Evolutionary conservation across 768 basidiomycete genomes (phyloP).

Genomic region (Kondoa malvinella): DNA sequence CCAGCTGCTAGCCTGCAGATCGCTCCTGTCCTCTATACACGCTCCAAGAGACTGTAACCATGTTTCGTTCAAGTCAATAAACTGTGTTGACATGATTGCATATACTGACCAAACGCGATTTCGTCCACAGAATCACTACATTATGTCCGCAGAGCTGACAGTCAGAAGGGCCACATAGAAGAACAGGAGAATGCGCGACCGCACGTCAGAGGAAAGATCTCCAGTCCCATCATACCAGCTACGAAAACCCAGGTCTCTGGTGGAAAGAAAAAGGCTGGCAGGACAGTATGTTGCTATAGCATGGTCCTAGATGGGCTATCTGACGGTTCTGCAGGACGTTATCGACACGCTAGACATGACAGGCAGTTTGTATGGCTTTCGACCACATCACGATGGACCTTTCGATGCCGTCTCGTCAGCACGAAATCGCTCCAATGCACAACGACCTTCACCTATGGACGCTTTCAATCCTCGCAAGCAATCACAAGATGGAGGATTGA

Average conservation of each 20-base stretch:
- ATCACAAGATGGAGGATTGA: not conserved
- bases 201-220: not conserved
- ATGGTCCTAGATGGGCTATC: too few species aligned
- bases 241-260: not conserved
- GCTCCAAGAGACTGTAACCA: not conserved
- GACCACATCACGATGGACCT: not conserved
- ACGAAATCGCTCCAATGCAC: not conserved
- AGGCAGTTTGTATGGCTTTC: not conserved
- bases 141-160: too few species aligned
- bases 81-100: not conserved
- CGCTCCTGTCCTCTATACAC: too few species aligned
- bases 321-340: not conserved
- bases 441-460: not conserved
- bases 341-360: constrained; percentile 1
- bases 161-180: too few species aligned
- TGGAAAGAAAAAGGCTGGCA: not conserved
- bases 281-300: too few species aligned
- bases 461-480: not conserved
- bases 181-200: not conserved
- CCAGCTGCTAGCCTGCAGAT: too few species aligned
- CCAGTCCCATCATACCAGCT: not conserved
- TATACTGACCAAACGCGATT: too few species aligned
- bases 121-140: not conserved
- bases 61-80: not conserved
- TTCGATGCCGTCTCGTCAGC: not conserved